A percentile compares a stretch with the other conserved stretches of the same genome.
Evolutionary conservation across 345 rosid species (phyloP).

Genomic region (Clarkia xantiana): DNA sequence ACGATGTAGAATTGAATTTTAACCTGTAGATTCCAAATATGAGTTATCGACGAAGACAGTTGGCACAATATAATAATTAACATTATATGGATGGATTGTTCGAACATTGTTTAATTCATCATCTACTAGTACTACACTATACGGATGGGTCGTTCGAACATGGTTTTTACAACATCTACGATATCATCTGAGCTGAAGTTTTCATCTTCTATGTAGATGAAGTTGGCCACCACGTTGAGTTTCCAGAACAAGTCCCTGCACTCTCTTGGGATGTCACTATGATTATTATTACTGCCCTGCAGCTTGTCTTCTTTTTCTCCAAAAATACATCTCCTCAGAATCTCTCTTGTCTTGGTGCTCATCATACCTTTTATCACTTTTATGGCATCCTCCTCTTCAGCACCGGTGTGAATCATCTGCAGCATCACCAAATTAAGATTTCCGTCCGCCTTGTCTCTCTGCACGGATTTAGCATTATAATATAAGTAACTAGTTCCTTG

Average conservation of each 20-base stretch:
- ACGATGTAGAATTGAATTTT: no score
- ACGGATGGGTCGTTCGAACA: no score
- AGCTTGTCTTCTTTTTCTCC: conserved; percentile 28
- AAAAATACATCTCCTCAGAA: conserved; percentile 40
- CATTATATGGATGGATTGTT: no score
- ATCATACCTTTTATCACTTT: conserved; percentile 19
- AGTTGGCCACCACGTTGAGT: conserved; percentile 50
- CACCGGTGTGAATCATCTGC: conserved; percentile 27
- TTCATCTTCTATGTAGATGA: conserved; percentile 59
- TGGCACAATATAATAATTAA: no score
- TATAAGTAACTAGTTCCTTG: no score
- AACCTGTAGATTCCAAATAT: no score
- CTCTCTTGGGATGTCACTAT: conserved; percentile 44
- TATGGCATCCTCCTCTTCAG: conserved; percentile 27
- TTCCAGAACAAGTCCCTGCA: conserved; percentile 73
- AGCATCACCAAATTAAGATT: conserved; percentile 54
- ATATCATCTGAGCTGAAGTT: conserved; percentile 34
- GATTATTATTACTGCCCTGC: no score
- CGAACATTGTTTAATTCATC: no score
- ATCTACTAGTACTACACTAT: no score
- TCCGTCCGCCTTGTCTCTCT: no score
- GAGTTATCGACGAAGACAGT: no score
- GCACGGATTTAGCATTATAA: conserved; percentile 12
- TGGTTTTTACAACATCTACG: no score
- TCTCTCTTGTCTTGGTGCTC: conserved; percentile 22